Conservation (phyloP, 2,329 filamentous ascomycete species). For the Meredithiella fracta region DNA sequence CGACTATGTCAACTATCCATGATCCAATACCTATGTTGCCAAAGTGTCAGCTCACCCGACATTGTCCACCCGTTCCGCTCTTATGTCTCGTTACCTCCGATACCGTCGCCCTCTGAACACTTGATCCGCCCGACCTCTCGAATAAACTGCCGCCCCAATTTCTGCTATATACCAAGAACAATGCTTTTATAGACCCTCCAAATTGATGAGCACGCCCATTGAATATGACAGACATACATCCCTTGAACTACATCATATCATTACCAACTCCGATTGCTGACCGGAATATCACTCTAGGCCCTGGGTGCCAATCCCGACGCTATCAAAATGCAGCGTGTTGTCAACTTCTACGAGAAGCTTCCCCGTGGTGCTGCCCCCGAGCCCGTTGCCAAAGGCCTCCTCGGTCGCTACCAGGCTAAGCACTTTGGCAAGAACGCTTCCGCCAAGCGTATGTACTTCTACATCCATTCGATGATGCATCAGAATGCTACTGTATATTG, state of each 20-base stretch:
- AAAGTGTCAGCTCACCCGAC: no score
- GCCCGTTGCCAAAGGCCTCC: conserved; percentile 61
- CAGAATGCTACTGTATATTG: neutral
- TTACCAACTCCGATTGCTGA: neutral
- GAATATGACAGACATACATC: neutral
- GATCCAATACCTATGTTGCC: neutral
- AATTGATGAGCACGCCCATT: no score
- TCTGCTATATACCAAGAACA: no score
- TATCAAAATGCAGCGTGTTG: conserved; percentile 91
- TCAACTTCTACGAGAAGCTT: conserved; percentile 97
- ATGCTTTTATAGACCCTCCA: no score
- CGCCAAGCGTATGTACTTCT: conserved; percentile 56
- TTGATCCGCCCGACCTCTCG: no score
- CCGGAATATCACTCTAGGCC: conserved; percentile 39
- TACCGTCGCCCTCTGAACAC: no score
- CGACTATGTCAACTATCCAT: neutral
- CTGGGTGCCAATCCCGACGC: conserved; percentile 92
- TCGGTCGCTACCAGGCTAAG: conserved; percentile 74
- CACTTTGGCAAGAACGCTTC: conserved; percentile 95
- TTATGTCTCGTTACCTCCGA: no score
- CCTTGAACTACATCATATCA: no score
- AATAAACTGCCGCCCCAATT: no score
- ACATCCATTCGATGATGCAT: neutral
- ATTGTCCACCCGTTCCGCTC: no score
- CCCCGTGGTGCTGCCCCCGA: conserved; percentile 82